A percentile compares a stretch with the other conserved stretches of the same genome.
Evolutionary conservation across 2,329 filamentous ascomycete genomes (phyloP).

Genomic region (Ophiostoma novo-ulmi): DNA sequence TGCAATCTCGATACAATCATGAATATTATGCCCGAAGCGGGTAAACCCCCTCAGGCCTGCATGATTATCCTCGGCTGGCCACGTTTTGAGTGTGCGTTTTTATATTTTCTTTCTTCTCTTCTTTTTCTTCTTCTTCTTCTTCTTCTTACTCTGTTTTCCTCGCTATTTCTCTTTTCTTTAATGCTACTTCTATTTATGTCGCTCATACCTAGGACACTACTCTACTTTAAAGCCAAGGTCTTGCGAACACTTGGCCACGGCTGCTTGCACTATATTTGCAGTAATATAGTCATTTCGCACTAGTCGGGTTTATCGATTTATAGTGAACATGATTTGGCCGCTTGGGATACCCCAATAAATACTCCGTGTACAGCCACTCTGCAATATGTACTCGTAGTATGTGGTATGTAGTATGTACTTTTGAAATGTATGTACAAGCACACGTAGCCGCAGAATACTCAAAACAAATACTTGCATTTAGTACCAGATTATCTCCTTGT

Average conservation of each 20-base stretch:
- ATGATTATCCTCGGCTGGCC: background rate
- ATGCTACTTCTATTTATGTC: background rate
- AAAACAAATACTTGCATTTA: too few species aligned
- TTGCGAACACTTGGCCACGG: background rate
- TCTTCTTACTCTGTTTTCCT: background rate
- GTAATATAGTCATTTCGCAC: constrained; percentile 13
- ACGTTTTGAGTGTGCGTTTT: background rate
- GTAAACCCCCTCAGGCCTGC: background rate
- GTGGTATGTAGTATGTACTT: background rate
- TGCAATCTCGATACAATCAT: background rate
- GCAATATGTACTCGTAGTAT: background rate
- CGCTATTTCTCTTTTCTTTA: background rate
- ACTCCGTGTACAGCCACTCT: constrained; percentile 11
- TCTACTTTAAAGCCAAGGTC: too few species aligned
- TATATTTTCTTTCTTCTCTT: background rate
- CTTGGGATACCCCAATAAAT: constrained; percentile 6
- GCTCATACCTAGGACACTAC: background rate
- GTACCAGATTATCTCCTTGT: background rate
- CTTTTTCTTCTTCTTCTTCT: background rate
- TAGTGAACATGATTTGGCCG: constrained; percentile 9
- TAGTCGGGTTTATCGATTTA: constrained; percentile 14
- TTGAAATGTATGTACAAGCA: background rate
- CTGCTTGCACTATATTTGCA: background rate
- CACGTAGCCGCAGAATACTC: background rate
- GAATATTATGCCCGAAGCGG: constrained; percentile 2